Base-by-base conservation (phyloP, 495 filamentous ascomycete genomes). In the Aspergillus bridgeri region DNA sequence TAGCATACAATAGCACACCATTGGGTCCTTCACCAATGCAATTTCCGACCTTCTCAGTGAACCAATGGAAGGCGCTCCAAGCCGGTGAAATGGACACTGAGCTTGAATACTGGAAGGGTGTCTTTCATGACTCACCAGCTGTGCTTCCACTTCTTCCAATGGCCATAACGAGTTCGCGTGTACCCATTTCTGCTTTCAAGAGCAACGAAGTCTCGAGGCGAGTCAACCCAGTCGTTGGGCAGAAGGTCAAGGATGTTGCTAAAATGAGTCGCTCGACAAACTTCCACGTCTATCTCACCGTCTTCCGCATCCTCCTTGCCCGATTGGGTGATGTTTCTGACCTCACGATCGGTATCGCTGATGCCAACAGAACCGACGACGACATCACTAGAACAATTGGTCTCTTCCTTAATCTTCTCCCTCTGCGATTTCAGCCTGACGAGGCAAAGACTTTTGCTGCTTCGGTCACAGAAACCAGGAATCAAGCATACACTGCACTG, bases 331-430 rank as follows among this genome's bases (percentile, higher is more conserved):
- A 69, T 6, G 50, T 48, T 2, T 56, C 72, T 0, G 69, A 77
- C 21, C 5, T 77, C 5, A 60, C 22, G n/a, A 77, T 79, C 48
- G 76, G 77, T 17, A 64, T 80, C 15, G 73, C 71, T 0, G 73
- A 76, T 58, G 75, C 69, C 21, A 69, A 70, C 57, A 61, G 75
- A 8, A 55, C 27, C 4, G 51, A 70, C 43, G 6, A 13, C 17
- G 57, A 61, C 6, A 17, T 66, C 13, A 33, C 58, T 19, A 47
- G 57, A 0, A 74, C 42, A 18, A 60, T 83, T n/a, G 75, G 82
- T 29, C 53, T 70, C 48, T 58, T 78, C 69, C 48, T 81, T 3
- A 84, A 85, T 59, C 55, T 83, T 11, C 62, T 84, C 0, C 65
- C 81, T 0, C 18, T 83, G 0, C 71, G 77, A 2, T 70, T 77